Base-by-base conservation (phyloP, 2,329 filamentous ascomycete species). In the Penicillium capsulatum region DNA sequence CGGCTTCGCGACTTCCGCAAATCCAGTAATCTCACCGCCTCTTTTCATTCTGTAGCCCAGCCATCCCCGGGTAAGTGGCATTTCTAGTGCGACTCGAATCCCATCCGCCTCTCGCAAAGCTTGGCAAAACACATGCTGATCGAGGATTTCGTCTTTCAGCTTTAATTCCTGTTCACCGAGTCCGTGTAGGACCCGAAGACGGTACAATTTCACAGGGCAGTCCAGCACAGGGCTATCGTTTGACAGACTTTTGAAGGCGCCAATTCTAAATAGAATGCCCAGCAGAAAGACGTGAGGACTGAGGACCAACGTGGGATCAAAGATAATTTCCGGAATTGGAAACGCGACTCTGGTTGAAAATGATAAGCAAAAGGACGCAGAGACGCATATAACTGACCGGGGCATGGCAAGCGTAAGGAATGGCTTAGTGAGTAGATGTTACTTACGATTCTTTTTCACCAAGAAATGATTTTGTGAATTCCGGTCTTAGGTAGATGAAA, bases 261-360 rank as follows among this genome's bases (percentile, higher is more conserved):
- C 10, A 39, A 62, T 51, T 16, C 49, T 38, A 34, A 65, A 66
- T 9, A 67, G 56, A 34, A 68, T 55, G 15, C 57, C 51, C 7
- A 66, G 40, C 22, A 68, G 52, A 35, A 58, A 61, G 11, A 63
- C 36, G 45, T 69, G 48, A 4, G 50, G 55, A 44, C 58, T 69
- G 14, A 69, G 56, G 7, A 65, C 47, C 10, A 70, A 50, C 5
- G 51, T 65, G 2, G 42, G 54, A 44, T 65, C 44, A 53, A 60
- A 66, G 29, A 70, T 58, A 30, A 61, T 62, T 44, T 68, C 51
- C 5, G 56, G 59, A 20, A 69, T 44, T 2, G 44, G 44, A 32
- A 67, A 67, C 5, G 38, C 60, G 38, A 64, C 63, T 20, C 59
- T 61, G 35, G 38, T 36, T 26, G 14, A 42, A 36, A 26, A 41